Evolutionary conservation across 2,329 filamentous ascomycete species (phyloP), one percentile per base, ranked within the genome.

Genomic region (Macroventuria anomochaeta): DNA sequence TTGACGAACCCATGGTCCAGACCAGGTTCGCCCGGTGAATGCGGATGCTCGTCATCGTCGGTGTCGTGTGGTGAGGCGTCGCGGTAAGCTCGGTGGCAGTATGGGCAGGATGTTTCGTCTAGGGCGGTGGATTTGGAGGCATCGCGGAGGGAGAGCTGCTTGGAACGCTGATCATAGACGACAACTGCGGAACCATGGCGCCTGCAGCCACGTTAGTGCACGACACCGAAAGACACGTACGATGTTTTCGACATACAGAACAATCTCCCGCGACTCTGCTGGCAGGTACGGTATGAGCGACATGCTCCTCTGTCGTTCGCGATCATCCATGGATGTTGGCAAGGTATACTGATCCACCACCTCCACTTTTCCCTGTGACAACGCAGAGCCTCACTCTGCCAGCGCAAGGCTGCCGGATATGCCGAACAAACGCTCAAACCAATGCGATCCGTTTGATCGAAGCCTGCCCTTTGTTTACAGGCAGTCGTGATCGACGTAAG

Each of bases 121-220:
- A 92, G 67, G 25, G 77, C 78, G 55, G 81, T 75, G 46, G 73
- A 75, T 53, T 75, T 76, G 18, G 83, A 78, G 29, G 82, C 80
- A 64, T 83, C 87, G 57, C 90, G 88, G 44, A 97, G 88, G 64
- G 91, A 91, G 60, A 99, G 85, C 65, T 93, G 90, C 59, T 88
- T 88, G 6, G 93, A 96, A 25, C 86, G 82, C 39, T 87, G 89
- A 76, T 99, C 93, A 69, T 90, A 93, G 31, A 97, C 87, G 37
- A 99, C 95, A 52, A 99, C 87, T 18, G 93, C 89, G 77, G 96
- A 91, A 70, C 91, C 89, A 74, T 97, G 92, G 58, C 93, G 95
- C 46, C 95, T 97, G 67, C 31, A 50, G 12, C 3, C 33, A 50
- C 18, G 51, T 72, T 39, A 72, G 62, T 43, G 17, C 37, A 32